These are phyloP conservation scores for Eucalyptus regnans DNA, from an alignment of 345 rosid species.

Conservation along the genomic window DNA sequence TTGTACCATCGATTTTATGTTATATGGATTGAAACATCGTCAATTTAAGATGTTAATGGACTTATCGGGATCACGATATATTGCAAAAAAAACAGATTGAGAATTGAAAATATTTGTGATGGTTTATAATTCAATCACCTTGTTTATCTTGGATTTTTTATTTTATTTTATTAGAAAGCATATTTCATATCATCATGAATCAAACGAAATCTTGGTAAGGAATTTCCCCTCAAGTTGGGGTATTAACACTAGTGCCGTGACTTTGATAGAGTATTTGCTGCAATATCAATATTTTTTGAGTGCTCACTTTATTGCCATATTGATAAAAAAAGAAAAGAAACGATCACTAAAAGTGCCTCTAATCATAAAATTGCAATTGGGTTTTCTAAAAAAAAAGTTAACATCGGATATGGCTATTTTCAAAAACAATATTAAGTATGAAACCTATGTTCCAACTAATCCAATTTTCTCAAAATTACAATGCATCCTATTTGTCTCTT, in stretches of 20 bases:
- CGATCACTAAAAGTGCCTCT: not conserved
- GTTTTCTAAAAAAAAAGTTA: not conserved
- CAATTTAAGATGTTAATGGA: not conserved
- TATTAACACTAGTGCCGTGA: accelerated
- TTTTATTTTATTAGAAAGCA: not conserved
- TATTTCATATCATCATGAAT: not conserved
- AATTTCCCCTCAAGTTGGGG: not conserved
- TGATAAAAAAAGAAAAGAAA: too few relatives aligned
- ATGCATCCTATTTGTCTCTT: not conserved
- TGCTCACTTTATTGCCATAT: not conserved
- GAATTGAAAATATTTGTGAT: not conserved
- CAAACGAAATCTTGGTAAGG: not conserved
- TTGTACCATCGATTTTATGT: not conserved
- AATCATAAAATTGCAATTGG: not conserved
- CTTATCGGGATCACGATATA: accelerated
- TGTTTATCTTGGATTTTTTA: not conserved
- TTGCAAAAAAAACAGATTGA: accelerated
- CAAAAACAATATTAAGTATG: not conserved
- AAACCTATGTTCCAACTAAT: not conserved
- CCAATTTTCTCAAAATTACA: not conserved
- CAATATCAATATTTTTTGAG: not conserved
- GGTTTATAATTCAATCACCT: not conserved
- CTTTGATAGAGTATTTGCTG: accelerated
- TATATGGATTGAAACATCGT: accelerated
- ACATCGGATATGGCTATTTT: not conserved